A percentile compares a stretch with the other conserved stretches of the same genome.
Evolutionary conservation across 257 asterid species (phyloP).

Genomic region (Penstemon barbatus): DNA sequence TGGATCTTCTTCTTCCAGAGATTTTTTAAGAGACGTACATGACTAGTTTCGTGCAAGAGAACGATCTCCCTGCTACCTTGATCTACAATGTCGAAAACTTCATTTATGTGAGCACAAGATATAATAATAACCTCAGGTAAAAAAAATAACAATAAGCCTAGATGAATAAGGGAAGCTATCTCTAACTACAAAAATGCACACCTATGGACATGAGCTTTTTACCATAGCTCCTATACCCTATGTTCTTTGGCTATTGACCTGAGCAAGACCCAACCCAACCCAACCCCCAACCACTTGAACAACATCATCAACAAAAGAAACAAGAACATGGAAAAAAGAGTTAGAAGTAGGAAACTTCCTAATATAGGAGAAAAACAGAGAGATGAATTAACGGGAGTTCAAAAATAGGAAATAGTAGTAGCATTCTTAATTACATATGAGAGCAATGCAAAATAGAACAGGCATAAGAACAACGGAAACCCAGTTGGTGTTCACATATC

Average conservation of each 20-base stretch:
- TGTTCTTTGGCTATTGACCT: not conserved
- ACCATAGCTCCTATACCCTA: not conserved
- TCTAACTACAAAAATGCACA: not conserved
- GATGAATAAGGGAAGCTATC: constrained; percentile 3
- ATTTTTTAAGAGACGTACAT: constrained; percentile 43
- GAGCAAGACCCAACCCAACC: constrained; percentile 1
- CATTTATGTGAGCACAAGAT: constrained; percentile 16
- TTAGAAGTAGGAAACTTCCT: not conserved
- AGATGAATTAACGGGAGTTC: not conserved
- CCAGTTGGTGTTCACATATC: not conserved
- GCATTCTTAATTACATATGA: not conserved
- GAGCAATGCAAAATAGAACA: too few relatives aligned
- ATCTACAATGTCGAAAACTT: constrained; percentile 42
- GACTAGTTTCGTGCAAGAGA: constrained; percentile 43
- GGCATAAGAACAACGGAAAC: not conserved
- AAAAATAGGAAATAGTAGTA: not conserved
- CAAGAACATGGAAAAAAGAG: not conserved
- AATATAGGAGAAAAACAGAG: not conserved
- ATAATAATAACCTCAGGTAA: not conserved
- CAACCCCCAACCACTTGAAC: not conserved
- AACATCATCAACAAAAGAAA: constrained; percentile 2
- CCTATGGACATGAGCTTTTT: not conserved
- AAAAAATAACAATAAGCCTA: not conserved
- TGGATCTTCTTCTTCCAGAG: constrained; percentile 1
- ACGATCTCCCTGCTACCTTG: constrained; percentile 48